These are phyloP conservation scores for Diaporthe vaccinii DNA, from an alignment of 2,329 filamentous ascomycete genomes.

Conservation along the genomic window DNA sequence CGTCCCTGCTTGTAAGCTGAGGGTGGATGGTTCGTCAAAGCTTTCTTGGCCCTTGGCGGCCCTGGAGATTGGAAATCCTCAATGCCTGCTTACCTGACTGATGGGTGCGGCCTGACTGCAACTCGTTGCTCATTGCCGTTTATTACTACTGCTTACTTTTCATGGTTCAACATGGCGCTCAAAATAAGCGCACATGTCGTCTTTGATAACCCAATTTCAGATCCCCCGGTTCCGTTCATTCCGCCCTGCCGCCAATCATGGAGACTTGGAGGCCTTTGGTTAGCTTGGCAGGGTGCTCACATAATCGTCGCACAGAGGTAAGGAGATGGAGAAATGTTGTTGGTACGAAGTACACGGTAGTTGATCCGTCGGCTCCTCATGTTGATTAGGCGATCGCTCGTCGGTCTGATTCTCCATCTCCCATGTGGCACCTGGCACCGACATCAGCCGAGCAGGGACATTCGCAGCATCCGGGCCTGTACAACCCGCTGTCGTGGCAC, in stretches of 20 bases:
- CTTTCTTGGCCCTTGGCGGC: constrained; percentile 28
- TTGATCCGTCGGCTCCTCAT: constrained; percentile 12
- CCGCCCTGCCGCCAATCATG: constrained; percentile 16
- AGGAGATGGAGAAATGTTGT: not conserved
- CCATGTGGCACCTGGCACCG: constrained; percentile 23
- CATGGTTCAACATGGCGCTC: constrained; percentile 8
- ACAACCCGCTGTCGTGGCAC: constrained; percentile 23
- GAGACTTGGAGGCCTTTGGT: constrained; percentile 18
- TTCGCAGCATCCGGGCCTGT: constrained; percentile 20
- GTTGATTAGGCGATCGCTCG: not conserved
- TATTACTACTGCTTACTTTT: not conserved
- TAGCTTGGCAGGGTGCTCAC: constrained; percentile 12
- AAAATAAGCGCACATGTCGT: constrained; percentile 16
- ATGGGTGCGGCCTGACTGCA: not conserved
- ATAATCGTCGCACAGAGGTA: not conserved
- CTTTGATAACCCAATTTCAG: constrained; percentile 32
- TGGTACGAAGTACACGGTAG: not conserved
- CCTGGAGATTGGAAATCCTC: constrained; percentile 27
- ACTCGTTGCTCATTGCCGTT: not conserved
- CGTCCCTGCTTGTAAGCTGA: constrained; percentile 8
- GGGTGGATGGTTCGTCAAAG: constrained; percentile 16
- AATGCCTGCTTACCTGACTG: constrained; percentile 15
- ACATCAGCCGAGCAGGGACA: constrained; percentile 13
- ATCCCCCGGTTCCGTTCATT: not conserved
- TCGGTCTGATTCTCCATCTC: constrained; percentile 9